Base-by-base conservation (phyloP, 2,329 filamentous ascomycete species). In the Drechslerella coelobrocha region DNA sequence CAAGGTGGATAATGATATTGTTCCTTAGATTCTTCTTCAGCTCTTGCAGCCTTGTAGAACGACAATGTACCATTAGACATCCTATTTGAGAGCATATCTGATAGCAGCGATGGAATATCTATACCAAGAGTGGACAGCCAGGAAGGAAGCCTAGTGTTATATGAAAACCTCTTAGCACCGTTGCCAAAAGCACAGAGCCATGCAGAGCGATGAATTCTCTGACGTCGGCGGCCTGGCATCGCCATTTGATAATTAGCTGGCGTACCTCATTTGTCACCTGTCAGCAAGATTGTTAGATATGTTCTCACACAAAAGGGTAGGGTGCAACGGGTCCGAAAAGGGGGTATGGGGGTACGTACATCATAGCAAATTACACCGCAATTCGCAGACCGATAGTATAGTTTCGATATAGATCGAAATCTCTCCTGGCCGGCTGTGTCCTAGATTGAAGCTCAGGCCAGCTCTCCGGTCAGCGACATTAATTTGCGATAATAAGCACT, bases 321-420 rank as follows among this genome's bases (percentile, higher is more conserved):
- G 27, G 21, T 23, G 5, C 21, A 45, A 23, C n/a, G 31, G 2
- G n/a, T 14, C 3, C 12, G n/a, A 27, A 17, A 6, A 17, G 19
- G n/a, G n/a, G n/a, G n/a, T n/a, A n/a, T n/a, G n/a, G n/a, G n/a
- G 8, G 21, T 31, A 55, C 66, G 26, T 41, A 76, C 75, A 65
- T 76, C 75, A 50, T 76, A 76, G 45, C 75, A 76, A 37, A 76
- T 74, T 27, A 76, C 75, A 24, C 65, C 65, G 21, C 65, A 71
- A 26, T 72, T 61, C 39, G 68, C 68, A 21, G 68, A 92, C 77
- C 93, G 89, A 81, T 99, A 99, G 83, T 97, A 97, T 59, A 99
- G 86, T 62, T 92, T 89, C 8, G 91, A 95, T 77, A 99, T 97
- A 72, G 89, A 92, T 75, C 93, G 87, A 79, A 97, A 99, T 62